A percentile compares a stretch with the other conserved stretches of the same genome.
Evolutionary conservation across 352 stramenopile genomes (phyloP).

Genomic region (Blastocystis sp.): DNA sequence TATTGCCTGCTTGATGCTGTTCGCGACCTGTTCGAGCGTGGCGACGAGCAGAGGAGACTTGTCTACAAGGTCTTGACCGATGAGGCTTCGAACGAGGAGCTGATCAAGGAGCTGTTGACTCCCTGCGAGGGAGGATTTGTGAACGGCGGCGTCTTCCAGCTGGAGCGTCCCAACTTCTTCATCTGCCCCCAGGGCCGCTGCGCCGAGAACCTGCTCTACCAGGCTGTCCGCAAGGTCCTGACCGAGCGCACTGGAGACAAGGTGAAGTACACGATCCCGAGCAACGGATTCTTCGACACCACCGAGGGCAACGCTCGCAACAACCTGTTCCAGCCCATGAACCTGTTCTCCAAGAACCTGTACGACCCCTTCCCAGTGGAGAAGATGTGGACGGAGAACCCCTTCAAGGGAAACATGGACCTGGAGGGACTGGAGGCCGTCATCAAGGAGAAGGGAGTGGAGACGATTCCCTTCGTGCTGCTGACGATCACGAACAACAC

Average conservation of each 20-base stretch:
- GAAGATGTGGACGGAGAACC: slow-evolving; percentile 62
- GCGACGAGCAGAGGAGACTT: slow-evolving; percentile 55
- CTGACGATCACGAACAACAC: slow-evolving; percentile 63
- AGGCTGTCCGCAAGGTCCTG: slow-evolving; percentile 20
- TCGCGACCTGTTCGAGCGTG: slow-evolving; percentile 60
- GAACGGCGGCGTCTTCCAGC: slow-evolving; percentile 56
- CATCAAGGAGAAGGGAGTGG: slow-evolving; percentile 48
- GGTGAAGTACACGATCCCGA: slow-evolving; percentile 56
- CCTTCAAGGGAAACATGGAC: slow-evolving; percentile 62
- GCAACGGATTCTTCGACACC: slow-evolving; percentile 61
- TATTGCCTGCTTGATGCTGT: slow-evolving; percentile 57
- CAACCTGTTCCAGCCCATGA: slow-evolving; percentile 62
- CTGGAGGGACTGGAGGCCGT: slow-evolving; percentile 42
- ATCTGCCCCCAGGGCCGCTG: slow-evolving; percentile 61
- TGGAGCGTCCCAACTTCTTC: slow-evolving; percentile 63
- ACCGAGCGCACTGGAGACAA: slow-evolving; percentile 47
- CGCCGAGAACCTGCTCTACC: slow-evolving; percentile 61
- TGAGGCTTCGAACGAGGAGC: slow-evolving; percentile 42
- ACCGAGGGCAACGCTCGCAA: slow-evolving; percentile 62
- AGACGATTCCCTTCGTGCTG: slow-evolving; percentile 58
- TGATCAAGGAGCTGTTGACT: slow-evolving; percentile 48
- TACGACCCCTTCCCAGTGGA: slow-evolving; percentile 55
- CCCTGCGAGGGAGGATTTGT: slow-evolving; percentile 58
- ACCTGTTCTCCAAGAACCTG: slow-evolving; percentile 60
- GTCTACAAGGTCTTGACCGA: slow-evolving; percentile 61